These are phyloP conservation scores for Dalechampia spathulata DNA, from an alignment of 441 rosid species.

Conservation along the genomic window DNA sequence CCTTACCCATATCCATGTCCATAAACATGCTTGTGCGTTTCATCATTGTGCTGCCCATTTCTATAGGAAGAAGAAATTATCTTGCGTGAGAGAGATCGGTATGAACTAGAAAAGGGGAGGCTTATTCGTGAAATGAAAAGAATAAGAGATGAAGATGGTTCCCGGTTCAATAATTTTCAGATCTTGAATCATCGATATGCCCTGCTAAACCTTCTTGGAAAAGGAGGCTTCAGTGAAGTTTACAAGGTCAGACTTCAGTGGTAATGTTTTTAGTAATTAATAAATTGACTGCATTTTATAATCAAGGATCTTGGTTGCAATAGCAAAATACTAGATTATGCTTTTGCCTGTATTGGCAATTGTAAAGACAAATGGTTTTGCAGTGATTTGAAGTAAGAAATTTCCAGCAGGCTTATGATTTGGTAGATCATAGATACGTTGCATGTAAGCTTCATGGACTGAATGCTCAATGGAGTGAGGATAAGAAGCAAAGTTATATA, in stretches of 20 bases:
- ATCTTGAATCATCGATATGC: conserved; percentile 87
- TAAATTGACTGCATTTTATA: conserved; percentile 4
- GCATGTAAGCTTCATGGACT: conserved; percentile 98
- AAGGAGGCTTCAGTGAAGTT: conserved; percentile 99
- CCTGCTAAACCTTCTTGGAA: conserved; percentile 94
- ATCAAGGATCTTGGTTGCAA: conserved; percentile 13
- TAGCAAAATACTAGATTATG: conserved; percentile 20
- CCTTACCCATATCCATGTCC: conserved; percentile 5
- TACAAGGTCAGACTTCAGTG: conserved; percentile 78
- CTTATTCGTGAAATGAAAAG: conserved; percentile 99
- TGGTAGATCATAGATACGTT: conserved; percentile 93
- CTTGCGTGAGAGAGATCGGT: conserved; percentile 96
- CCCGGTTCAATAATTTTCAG: conserved; percentile 95
- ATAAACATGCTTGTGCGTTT: neutral
- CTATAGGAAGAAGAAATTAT: conserved; percentile 84
- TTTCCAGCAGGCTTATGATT: conserved; percentile 97
- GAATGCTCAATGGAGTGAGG: conserved; percentile 99
- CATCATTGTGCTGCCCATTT: conserved; percentile 20
- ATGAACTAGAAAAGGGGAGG: conserved; percentile 91
- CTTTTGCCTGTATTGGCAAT: conserved; percentile 53
- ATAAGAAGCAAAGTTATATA: conserved; percentile 95
- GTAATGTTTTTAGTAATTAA: conserved; percentile 17
- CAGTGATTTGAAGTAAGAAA: conserved; percentile 63
- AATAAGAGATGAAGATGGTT: conserved; percentile 96
- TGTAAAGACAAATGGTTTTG: conserved; percentile 46